These are phyloP conservation scores for Mollisia scopiformis DNA, from an alignment of 2,329 filamentous ascomycete genomes.

Conservation along the genomic window DNA sequence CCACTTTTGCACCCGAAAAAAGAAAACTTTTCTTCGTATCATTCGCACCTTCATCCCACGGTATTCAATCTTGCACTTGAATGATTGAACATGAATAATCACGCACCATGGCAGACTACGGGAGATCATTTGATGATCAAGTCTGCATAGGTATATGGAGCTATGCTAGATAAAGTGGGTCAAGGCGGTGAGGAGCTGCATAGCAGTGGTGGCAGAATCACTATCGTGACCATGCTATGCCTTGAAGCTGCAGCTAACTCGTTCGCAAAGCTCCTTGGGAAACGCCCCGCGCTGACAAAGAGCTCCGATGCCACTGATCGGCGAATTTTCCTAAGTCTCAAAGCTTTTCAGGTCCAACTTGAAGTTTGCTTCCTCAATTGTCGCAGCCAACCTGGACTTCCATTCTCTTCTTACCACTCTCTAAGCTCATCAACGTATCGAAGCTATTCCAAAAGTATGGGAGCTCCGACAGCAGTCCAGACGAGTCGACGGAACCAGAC, in stretches of 20 bases:
- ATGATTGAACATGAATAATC: not conserved
- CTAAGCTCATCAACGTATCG: not conserved
- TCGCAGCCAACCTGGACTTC: not conserved
- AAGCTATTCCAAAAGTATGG: constrained; percentile 13
- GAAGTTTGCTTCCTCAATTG: not conserved
- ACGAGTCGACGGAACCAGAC: constrained; percentile 25
- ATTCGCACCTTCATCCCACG: not conserved
- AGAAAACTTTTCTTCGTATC: not conserved
- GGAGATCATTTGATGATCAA: not conserved
- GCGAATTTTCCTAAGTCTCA: not conserved
- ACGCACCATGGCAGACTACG: not conserved
- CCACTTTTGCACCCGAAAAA: not conserved
- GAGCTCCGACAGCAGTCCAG: constrained; percentile 20
- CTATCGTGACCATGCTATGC: not conserved
- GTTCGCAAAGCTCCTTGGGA: not conserved
- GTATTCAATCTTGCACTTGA: not conserved
- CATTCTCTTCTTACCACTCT: not conserved
- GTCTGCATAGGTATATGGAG: not conserved
- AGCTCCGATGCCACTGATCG: not conserved
- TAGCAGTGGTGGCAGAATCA: not conserved
- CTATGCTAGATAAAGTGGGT: not conserved
- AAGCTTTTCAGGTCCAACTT: not conserved
- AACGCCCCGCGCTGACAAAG: not conserved
- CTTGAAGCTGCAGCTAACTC: not conserved
- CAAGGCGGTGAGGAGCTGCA: not conserved